Conservation (phyloP, 2,329 filamentous ascomycete genomes). For the Pseudogymnoascus sp. region DNA sequence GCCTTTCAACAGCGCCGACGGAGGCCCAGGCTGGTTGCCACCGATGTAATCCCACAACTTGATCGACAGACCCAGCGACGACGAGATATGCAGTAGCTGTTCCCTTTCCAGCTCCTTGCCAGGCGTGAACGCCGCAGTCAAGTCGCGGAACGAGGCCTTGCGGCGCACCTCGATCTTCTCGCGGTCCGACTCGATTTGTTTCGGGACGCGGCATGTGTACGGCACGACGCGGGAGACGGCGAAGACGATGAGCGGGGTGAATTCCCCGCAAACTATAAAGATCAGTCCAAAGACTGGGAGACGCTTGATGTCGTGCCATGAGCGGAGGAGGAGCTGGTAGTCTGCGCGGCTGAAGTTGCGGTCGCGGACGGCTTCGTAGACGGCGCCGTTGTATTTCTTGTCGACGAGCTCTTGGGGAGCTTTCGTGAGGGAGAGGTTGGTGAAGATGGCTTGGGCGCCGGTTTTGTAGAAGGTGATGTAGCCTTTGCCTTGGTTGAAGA, state of each 20-base stretch:
- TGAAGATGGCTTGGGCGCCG: slow-evolving; percentile 66
- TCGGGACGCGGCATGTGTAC: slow-evolving; percentile 73
- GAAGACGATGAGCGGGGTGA: slow-evolving; percentile 73
- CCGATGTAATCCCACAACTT: slow-evolving; percentile 38
- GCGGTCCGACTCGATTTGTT: slow-evolving; percentile 56
- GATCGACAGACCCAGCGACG: slow-evolving; percentile 34
- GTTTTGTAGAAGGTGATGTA: slow-evolving; percentile 84
- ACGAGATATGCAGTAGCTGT: slow-evolving; percentile 36
- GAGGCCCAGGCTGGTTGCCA: slow-evolving; percentile 29
- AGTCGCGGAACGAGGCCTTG: slow-evolving; percentile 38
- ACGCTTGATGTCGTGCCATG: slow-evolving; percentile 64
- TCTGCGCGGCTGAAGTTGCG: slow-evolving; percentile 53
- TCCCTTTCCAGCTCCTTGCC: slow-evolving; percentile 28
- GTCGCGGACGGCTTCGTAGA: slow-evolving; percentile 26
- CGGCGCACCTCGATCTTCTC: slow-evolving; percentile 48
- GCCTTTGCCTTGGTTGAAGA: slow-evolving; percentile 50
- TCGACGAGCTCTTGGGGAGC: slow-evolving; percentile 41
- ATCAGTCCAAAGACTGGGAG: slow-evolving; percentile 72
- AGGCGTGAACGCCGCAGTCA: slow-evolving; percentile 24
- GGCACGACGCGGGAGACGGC: slow-evolving; percentile 66
- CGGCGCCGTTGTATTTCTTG: slow-evolving; percentile 30
- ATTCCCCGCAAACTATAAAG: slow-evolving; percentile 73
- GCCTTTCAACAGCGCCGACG: slow-evolving; percentile 45
- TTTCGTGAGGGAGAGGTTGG: slow-evolving; percentile 48
- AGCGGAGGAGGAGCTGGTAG: slow-evolving; percentile 63